Evolutionary conservation across 1,284 basidiomycete species (phyloP), one percentile per base, ranked within the genome.

Genomic region (Rhodotorula sp.): DNA sequence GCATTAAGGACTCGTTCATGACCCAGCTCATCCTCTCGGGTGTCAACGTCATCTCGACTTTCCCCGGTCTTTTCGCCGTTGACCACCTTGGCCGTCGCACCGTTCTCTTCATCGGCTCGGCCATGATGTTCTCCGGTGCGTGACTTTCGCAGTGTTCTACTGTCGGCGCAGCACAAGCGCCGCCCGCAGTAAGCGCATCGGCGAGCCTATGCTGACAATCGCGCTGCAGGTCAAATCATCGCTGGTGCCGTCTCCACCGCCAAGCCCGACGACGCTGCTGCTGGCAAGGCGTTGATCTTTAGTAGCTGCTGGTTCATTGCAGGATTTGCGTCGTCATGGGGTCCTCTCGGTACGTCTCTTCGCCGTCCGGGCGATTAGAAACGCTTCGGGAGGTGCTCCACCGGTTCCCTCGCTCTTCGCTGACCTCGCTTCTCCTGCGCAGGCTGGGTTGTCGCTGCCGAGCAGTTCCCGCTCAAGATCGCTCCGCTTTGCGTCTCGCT

Each of bases 251-350:
- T 81, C 64, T 78, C 78, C 22, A 77, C 78, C 39, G 76, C 77
- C 37, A 64, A 68, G 57, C 74, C 70, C 25, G 61, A 75, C 67
- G 76, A 80, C 71, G 57, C 69, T 12, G 64, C 79, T 48, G 82
- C 82, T 37, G 84, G 84, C 69, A 81, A 84, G 76, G 80, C 82
- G 29, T 79, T 84, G 65, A 83, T 85, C 76, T 83, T 83, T 50
- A 84, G 84, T 77, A 82, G 81, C 54, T 84, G 83, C 79, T 72
- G 84, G 76, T 85, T 85, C 79, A 80, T 85, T 71, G 83, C 82
- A 37, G 81, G 80, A 37, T 85, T 85, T 76, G 84, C 84, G 19
- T 75, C 81, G 22, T 81, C 57, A 7, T 66, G 64, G 57, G 61
- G 53, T 8, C 53, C 53, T 32, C n/a, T 39, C n/a, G n/a, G 37